Evolutionary conservation across 257 asterid species (phyloP).

Genomic region (Gentiana straminea): DNA sequence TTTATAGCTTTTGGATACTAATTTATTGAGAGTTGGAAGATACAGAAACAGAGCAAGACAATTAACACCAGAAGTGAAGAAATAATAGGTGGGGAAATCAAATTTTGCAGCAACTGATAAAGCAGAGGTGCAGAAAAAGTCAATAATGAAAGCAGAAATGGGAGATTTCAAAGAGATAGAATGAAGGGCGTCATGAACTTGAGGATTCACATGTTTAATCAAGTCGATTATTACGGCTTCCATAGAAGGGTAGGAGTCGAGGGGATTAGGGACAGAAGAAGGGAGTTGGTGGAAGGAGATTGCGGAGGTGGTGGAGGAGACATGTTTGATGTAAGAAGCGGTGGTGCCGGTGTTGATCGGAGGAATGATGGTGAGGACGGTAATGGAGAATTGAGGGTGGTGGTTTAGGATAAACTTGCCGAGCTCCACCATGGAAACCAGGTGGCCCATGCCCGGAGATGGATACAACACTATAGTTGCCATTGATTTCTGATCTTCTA

Average conservation of each 20-base stretch:
- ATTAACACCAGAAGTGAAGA: slow-evolving; percentile 39
- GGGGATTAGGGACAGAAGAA: slow-evolving; percentile 14
- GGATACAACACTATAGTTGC: slow-evolving; percentile 42
- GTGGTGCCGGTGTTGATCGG: slow-evolving; percentile 47
- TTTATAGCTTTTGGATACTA: slow-evolving; percentile 21
- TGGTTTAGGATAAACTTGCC: slow-evolving; percentile 44
- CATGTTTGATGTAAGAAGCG: slow-evolving; percentile 29
- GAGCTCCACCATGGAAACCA: slow-evolving; percentile 66
- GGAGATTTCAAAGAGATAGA: slow-evolving; percentile 14
- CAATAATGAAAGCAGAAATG: slow-evolving; percentile 39
- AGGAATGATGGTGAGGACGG: slow-evolving; percentile 22
- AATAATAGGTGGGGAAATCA: slow-evolving; percentile 30
- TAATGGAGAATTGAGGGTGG: slow-evolving; percentile 27
- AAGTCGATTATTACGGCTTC: slow-evolving; percentile 34
- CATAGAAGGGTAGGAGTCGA: slow-evolving; percentile 22
- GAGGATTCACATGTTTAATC: slow-evolving; percentile 27
- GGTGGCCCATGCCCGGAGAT: slow-evolving; percentile 62
- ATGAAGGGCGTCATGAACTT: slow-evolving; percentile 35
- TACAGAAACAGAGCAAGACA: slow-evolving; percentile 17
- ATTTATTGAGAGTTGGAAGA: slow-evolving; percentile 22
- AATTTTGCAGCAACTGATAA: slow-evolving; percentile 22
- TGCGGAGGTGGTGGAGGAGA: slow-evolving; percentile 43
- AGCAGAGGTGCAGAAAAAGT: slow-evolving; percentile 41
- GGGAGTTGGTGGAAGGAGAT: slow-evolving; percentile 56
- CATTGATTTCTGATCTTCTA: background rate